Conservation (phyloP, 2,329 filamentous ascomycete species). For the Diplodia seriata region DNA sequence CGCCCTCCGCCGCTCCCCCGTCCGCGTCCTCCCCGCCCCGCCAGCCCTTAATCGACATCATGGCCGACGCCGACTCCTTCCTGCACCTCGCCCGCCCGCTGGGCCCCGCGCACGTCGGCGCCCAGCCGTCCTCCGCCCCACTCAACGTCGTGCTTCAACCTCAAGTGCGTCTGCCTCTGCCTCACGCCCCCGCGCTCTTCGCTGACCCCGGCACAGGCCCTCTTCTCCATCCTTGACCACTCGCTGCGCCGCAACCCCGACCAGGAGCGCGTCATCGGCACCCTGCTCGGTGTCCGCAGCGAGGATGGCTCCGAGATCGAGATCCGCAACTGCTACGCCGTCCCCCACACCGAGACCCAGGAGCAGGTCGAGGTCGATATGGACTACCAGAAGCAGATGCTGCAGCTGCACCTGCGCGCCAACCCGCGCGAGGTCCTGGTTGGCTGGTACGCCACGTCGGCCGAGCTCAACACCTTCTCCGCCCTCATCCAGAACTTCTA, state of each 20-base stretch:
- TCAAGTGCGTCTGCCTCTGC: conserved; percentile 67
- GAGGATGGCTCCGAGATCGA: conserved; percentile 98
- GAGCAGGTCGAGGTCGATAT: conserved; percentile 99
- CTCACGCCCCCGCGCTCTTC: neutral
- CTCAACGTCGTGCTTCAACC: conserved; percentile 94
- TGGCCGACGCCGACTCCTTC: conserved; percentile 86
- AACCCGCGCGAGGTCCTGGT: conserved; percentile 92
- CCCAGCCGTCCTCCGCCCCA: conserved; percentile 86
- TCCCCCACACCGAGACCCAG: conserved; percentile 96
- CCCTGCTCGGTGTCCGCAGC: conserved; percentile 87
- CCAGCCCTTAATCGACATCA: conserved; percentile 57
- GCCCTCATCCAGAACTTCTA: conserved; percentile 99
- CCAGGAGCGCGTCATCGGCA: conserved; percentile 95
- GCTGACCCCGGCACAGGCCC: conserved; percentile 53
- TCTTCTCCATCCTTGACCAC: conserved; percentile 81
- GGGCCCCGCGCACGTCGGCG: conserved; percentile 78
- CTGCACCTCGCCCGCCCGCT: conserved; percentile 93
- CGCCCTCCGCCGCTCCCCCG: conserved; percentile 25
- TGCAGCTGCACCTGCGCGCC: conserved; percentile 90
- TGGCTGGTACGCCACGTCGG: conserved; percentile 97
- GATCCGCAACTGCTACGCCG: conserved; percentile 95
- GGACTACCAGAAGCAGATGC: conserved; percentile 99
- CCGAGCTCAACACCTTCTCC: conserved; percentile 97
- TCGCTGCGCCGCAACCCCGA: conserved; percentile 89
- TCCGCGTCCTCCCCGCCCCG: conserved; percentile 29